Evolutionary conservation across 1,139 yeast genomes (phyloP), one percentile per base, ranked within the genome.

Genomic region (Diutina ranongensis): DNA sequence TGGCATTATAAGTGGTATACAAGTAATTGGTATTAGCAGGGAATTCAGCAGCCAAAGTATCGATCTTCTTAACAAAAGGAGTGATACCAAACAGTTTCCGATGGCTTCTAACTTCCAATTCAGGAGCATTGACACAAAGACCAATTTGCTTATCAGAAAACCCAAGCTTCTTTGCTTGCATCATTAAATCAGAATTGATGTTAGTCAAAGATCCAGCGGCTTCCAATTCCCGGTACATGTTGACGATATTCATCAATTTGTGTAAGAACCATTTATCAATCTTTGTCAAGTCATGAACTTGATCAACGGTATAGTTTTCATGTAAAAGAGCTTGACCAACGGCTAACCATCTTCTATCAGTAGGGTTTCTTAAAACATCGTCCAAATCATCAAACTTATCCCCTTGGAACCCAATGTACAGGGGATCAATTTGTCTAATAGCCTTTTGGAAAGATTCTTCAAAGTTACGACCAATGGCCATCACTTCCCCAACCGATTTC

Each of bases 401-500:
- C 55, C 96, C 96, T 69, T 89, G 96, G 80, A 92, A 84, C 47
- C 98, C 97, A 58, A 86, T 63, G 55, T 78, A 76, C 22, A 94
- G 80, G 46, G 97, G 96, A 62, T 92, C 98, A 52, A 89, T 88
- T 68, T 89, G 95, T 70, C 98, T 82, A 56, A 92, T 83, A 47
- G 98, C 98, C 73, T 92, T 92, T 69, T 92, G 98, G 75, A 92
- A 83, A 15, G 97, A 85, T 67, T 92, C 98, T 69, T 92, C 98
- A 61, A 89, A 92, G 56, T 80, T 92, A 69, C 98, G 83, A 59
- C 98, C 98, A 61, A 92, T 92, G 47, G 97, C 94, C 98, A 92
- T 92, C 50, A 92, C 98, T 68, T 92, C 98, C 65, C 98, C 98
- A 49, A 92, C 98, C 44, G 97, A 89, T 68, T 92, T 92, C 98